phyloP scores from a whole-genome alignment of 176 grass and related monocot species.

The Secale cereale region DNA sequence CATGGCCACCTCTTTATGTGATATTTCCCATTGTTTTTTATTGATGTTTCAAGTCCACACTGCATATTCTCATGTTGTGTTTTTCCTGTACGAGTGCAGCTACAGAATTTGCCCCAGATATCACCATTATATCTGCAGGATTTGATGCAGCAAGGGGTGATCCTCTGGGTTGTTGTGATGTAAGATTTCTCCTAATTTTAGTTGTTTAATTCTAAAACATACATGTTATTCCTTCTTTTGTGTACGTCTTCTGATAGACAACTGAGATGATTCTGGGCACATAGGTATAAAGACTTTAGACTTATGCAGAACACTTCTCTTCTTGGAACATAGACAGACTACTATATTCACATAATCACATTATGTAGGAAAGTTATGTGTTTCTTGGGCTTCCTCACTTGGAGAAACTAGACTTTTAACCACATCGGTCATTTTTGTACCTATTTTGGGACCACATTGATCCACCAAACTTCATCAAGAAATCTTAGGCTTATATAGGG shows the following conservation, averaged over 20 bases:
- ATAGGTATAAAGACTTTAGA: neutral
- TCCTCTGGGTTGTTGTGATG: constrained; percentile 92
- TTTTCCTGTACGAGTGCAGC: constrained; percentile 54
- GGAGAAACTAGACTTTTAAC: constrained; percentile 10
- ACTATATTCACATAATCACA: neutral
- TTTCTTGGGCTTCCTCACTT: neutral
- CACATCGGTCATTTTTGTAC: neutral
- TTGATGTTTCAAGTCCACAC: neutral
- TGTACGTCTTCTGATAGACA: neutral
- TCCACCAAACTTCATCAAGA: constrained; percentile 2
- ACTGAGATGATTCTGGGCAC: neutral
- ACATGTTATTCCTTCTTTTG: neutral
- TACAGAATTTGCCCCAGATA: constrained; percentile 76
- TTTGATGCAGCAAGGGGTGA: constrained; percentile 98
- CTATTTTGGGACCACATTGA: neutral
- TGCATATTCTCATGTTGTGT: constrained; percentile 17
- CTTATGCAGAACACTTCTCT: neutral
- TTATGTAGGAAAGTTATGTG: neutral
- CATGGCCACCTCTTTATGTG: constrained; percentile 5
- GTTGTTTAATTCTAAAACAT: constrained; percentile 19
- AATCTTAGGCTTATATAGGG: constrained; percentile 1
- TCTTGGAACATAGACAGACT: constrained; percentile 25
- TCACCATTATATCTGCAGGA: constrained; percentile 94
- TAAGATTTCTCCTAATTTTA: constrained; percentile 40
- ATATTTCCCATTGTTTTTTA: neutral